Evolutionary conservation across 2,329 filamentous ascomycete genomes (phyloP).

Genomic region (Penicillium sp.): DNA sequence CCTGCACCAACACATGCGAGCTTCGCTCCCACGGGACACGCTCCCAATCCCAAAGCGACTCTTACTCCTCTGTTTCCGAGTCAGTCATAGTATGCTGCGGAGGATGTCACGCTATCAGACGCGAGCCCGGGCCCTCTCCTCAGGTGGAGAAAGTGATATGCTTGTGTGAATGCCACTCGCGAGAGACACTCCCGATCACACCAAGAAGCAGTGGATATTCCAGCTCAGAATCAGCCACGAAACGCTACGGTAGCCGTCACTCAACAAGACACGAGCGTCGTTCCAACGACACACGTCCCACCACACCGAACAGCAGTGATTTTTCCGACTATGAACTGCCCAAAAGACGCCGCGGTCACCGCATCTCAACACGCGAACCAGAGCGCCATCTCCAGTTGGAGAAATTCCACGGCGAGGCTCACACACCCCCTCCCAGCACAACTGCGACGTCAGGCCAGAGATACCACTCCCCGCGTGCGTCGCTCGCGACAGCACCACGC

Average conservation of each 20-base stretch:
- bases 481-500: background rate
- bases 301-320: slow-evolving; percentile 2
- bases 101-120: background rate
- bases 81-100: background rate
- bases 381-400: background rate
- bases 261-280: background rate
- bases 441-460: background rate
- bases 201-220: background rate
- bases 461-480: background rate
- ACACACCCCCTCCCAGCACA: background rate
- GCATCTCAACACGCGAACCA: background rate
- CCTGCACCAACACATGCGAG: slow-evolving; percentile 1
- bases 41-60: background rate
- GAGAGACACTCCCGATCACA: background rate
- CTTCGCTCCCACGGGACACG: slow-evolving; percentile 1
- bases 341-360: background rate
- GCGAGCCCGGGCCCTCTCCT: background rate
- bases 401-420: background rate
- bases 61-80: background rate
- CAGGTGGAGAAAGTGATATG: background rate
- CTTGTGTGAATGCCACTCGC: background rate
- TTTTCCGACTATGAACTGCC: background rate
- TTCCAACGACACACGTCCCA: background rate
- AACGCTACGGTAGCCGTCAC: background rate
- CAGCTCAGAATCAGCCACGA: background rate